Evolutionary conservation across 2,329 filamentous ascomycete genomes (phyloP).

Genomic region (Zasmidium citrigriseum): DNA sequence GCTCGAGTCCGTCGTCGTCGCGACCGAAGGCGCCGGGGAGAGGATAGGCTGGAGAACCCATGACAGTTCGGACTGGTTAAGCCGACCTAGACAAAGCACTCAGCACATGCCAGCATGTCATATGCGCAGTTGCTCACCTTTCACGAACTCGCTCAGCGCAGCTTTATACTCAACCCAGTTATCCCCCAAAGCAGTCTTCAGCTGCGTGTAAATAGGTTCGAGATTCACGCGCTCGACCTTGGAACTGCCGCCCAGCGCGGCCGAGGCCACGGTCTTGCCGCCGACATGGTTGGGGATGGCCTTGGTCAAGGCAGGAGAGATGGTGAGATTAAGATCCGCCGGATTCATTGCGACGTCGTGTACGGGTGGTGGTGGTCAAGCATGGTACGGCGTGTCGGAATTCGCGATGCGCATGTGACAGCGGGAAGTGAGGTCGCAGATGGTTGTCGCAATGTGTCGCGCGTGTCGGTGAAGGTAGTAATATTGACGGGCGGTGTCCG

Average conservation of each 20-base stretch:
- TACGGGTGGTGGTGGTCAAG: not conserved
- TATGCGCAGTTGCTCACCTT: too few relatives aligned
- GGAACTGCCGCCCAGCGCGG: conserved; percentile 34
- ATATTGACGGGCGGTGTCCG: not conserved
- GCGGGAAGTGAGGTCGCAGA: not conserved
- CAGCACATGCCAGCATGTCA: too few relatives aligned
- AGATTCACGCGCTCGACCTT: conserved; percentile 63
- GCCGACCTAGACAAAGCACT: too few relatives aligned
- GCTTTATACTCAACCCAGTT: conserved; percentile 64
- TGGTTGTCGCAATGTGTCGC: not conserved
- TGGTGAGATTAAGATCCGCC: conserved; percentile 32
- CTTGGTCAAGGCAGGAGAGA: conserved; percentile 28
- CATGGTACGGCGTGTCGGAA: conserved; percentile 18
- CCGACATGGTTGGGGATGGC: conserved; percentile 22
- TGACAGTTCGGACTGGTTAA: conserved; percentile 63
- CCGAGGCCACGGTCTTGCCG: conserved; percentile 7
- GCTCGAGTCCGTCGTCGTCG: conserved; percentile 19
- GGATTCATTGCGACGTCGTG: conserved; percentile 32
- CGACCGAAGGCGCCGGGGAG: conserved; percentile 48
- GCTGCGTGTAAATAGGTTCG: conserved; percentile 62
- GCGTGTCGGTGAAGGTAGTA: not conserved
- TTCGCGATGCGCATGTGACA: conserved; percentile 11
- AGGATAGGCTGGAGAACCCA: conserved; percentile 59
- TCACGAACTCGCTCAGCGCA: conserved; percentile 57
- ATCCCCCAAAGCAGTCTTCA: conserved; percentile 61